Conservation (phyloP, 768 basidiomycete genomes). For the Mycena vulgaris region DNA sequence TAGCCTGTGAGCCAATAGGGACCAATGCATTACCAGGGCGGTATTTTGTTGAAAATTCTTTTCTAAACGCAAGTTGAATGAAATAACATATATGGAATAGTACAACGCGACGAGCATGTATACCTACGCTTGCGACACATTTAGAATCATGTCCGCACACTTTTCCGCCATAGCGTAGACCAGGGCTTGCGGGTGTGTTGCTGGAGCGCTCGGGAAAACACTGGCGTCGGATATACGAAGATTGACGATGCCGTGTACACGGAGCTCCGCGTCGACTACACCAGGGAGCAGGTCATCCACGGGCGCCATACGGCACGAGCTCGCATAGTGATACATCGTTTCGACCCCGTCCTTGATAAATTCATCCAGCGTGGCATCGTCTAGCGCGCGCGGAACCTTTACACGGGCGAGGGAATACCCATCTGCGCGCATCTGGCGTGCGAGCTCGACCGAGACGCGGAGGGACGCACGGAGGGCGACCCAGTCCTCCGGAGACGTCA, state of each 20-base stretch:
- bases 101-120: too few relatives aligned
- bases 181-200: constrained; percentile 27
- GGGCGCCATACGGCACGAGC: constrained; percentile 64
- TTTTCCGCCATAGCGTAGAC: constrained; percentile 29
- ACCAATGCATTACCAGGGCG: too few relatives aligned
- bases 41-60: too few relatives aligned
- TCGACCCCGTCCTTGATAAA: constrained; percentile 58
- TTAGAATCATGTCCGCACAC: constrained; percentile 27
- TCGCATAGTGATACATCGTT: constrained; percentile 62
- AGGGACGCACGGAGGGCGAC: constrained; percentile 14
- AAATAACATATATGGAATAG: too few relatives aligned
- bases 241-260: constrained; percentile 61
- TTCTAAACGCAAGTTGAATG: too few relatives aligned
- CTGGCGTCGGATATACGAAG: constrained; percentile 61
- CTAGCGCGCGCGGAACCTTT: constrained; percentile 8
- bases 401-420: constrained; percentile 5
- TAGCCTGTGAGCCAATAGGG: too few relatives aligned
- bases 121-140: too few relatives aligned
- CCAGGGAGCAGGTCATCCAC: constrained; percentile 49
- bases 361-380: constrained; percentile 56
- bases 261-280: constrained; percentile 60
- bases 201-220: constrained; percentile 49
- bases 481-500: background rate
- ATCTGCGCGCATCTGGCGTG: constrained; percentile 13
- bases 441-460: constrained; percentile 10